phyloP scores from a whole-genome alignment of 768 basidiomycete species.

The Austroboletus eburneus region DNA sequence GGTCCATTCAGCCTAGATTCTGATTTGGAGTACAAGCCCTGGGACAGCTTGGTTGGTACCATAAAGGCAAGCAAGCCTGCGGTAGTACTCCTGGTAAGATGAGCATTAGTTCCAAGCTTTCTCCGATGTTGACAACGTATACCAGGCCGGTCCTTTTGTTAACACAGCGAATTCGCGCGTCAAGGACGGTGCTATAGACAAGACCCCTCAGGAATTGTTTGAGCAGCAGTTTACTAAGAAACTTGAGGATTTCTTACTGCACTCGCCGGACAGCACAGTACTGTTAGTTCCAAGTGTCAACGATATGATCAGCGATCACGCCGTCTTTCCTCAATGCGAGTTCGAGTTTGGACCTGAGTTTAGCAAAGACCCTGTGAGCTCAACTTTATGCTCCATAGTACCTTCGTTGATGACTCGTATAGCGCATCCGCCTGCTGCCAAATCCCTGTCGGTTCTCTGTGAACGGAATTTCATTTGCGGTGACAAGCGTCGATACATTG shows the following conservation, averaged over 20 bases:
- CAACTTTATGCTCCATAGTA: not conserved
- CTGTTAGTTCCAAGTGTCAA: conserved; percentile 78
- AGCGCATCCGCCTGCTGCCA: conserved; percentile 79
- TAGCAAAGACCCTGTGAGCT: conserved; percentile 49
- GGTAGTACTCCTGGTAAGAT: conserved; percentile 69
- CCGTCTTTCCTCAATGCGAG: conserved; percentile 81
- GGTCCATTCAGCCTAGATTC: conserved; percentile 85
- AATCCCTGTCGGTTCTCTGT: conserved; percentile 87
- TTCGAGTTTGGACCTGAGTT: conserved; percentile 47
- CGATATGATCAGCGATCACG: conserved; percentile 75
- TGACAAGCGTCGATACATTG: conserved; percentile 80
- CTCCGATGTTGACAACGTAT: not conserved
- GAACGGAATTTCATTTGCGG: conserved; percentile 76
- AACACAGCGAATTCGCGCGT: conserved; percentile 73
- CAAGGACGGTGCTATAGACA: conserved; percentile 68
- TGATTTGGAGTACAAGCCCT: conserved; percentile 72
- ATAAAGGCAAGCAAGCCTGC: conserved; percentile 64
- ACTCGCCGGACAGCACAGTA: conserved; percentile 65
- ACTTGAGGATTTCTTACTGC: conserved; percentile 52
- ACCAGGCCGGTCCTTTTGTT: conserved; percentile 88
- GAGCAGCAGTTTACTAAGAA: conserved; percentile 53
- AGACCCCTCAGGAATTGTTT: conserved; percentile 66
- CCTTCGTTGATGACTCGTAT: not conserved
- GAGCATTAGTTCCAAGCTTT: not conserved
- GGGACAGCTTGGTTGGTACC: conserved; percentile 58